phyloP scores from a whole-genome alignment of 2,329 filamentous ascomycete genomes.

The Rhexocercosporidium sp. region DNA sequence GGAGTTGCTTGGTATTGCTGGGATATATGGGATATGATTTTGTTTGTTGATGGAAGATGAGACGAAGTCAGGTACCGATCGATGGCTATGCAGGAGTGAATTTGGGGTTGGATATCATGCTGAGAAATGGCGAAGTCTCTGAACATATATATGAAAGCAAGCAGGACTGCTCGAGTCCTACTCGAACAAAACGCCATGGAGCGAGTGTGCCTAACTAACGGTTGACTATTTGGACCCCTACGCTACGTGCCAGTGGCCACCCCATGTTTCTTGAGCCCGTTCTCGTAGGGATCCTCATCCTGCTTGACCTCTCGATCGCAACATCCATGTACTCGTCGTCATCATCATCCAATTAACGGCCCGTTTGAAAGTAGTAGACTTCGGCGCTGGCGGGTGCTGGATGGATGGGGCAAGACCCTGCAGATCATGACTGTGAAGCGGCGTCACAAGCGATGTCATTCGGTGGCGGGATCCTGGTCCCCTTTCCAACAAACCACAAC shows the following conservation, averaged over 20 bases:
- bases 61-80: not conserved
- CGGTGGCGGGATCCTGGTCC: constrained; percentile 11
- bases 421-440: constrained; percentile 27
- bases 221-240: constrained; percentile 9
- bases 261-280: not conserved
- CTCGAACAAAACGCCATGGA: not conserved
- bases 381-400: not conserved
- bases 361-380: not conserved
- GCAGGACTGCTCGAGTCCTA: not conserved
- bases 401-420: constrained; percentile 22
- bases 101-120: not conserved
- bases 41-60: not conserved
- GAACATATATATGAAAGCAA: constrained; percentile 11
- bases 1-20: not conserved
- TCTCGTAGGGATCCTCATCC: not conserved
- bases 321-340: constrained; percentile 11
- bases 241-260: not conserved
- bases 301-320: constrained; percentile 14
- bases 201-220: not conserved
- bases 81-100: not conserved
- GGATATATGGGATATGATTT: not conserved
- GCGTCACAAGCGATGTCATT: constrained; percentile 27
- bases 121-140: not conserved
- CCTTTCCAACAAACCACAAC: not conserved
- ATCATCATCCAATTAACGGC: constrained; percentile 18